These are phyloP conservation scores for Crotalaria pallida DNA, from an alignment of 306 rosid genomes.

Conservation along the genomic window DNA sequence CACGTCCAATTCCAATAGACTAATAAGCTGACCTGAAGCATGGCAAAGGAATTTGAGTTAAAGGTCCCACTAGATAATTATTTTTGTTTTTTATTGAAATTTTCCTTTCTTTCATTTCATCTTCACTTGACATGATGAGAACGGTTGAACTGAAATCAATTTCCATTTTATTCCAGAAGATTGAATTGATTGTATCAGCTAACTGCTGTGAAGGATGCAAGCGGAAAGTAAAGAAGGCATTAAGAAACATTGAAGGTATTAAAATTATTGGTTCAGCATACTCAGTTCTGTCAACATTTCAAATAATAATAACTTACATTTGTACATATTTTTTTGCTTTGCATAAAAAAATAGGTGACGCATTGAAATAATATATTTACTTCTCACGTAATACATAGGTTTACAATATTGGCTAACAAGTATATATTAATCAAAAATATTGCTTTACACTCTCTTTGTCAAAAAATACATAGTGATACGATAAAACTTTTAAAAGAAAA, in stretches of 20 bases:
- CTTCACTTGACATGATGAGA: background rate
- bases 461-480: too few relatives aligned
- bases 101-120: background rate
- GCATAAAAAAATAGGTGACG: too few relatives aligned
- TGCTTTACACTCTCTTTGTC: too few relatives aligned
- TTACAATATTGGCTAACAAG: too few relatives aligned
- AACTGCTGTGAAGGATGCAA: slow-evolving; percentile 49
- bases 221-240: slow-evolving; percentile 35
- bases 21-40: background rate
- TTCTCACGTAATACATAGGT: too few relatives aligned
- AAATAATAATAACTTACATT: too few relatives aligned
- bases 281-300: too few relatives aligned
- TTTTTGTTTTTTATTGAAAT: background rate
- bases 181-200: slow-evolving; percentile 35
- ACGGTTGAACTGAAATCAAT: background rate
- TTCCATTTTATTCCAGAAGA: slow-evolving; percentile 26
- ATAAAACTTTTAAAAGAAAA: too few relatives aligned
- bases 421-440: too few relatives aligned
- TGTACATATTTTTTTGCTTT: too few relatives aligned
- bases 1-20: background rate
- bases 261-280: too few relatives aligned
- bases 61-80: slow-evolving; percentile 13
- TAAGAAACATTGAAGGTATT: slow-evolving; percentile 31
- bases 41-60: slow-evolving; percentile 28
- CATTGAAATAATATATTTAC: background rate